Evolutionary conservation across 805 yeast genomes (phyloP).

Genomic region (Metschnikowia corniflorae): DNA sequence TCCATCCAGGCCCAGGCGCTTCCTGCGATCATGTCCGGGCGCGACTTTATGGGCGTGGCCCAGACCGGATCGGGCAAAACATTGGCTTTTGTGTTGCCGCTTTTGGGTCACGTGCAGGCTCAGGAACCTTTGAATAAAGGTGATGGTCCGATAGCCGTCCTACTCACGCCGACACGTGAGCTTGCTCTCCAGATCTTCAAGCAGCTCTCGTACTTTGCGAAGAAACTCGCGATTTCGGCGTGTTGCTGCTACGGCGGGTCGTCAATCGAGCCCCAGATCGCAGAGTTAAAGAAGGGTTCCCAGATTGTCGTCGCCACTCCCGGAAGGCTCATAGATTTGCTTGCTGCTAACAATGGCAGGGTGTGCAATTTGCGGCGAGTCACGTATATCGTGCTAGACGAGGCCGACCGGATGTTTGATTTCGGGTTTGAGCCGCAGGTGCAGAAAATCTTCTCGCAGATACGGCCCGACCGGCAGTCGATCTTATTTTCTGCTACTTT

Average conservation of each 20-base stretch:
- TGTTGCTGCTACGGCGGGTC: slow-evolving; percentile 92
- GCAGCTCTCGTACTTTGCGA: slow-evolving; percentile 59
- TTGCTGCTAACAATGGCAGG: slow-evolving; percentile 79
- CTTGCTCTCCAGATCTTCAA: slow-evolving; percentile 78
- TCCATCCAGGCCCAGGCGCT: slow-evolving; percentile 88
- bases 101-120: slow-evolving; percentile 78
- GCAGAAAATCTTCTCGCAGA: slow-evolving; percentile 66
- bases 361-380: slow-evolving; percentile 64
- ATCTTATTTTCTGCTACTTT: slow-evolving; percentile 94
- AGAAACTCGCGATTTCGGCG: slow-evolving; percentile 46
- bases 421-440: slow-evolving; percentile 97
- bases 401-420: slow-evolving; percentile 95
- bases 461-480: slow-evolving; percentile 84
- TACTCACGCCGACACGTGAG: slow-evolving; percentile 91
- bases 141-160: slow-evolving; percentile 73
- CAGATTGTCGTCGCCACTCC: slow-evolving; percentile 92
- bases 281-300: slow-evolving; percentile 70
- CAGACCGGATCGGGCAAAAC: slow-evolving; percentile 98
- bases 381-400: slow-evolving; percentile 86
- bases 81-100: slow-evolving; percentile 77
- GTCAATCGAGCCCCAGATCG: slow-evolving; percentile 75
- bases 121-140: slow-evolving; percentile 54
- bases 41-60: slow-evolving; percentile 90
- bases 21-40: slow-evolving; percentile 86
- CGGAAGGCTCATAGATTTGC: slow-evolving; percentile 85